Percentiles rank a stretch among this genome's conserved stretches.
Evolutionary conservation across 164 flowering plant genomes (phyloP).

Genomic region (Chimonanthus salicifolius): DNA sequence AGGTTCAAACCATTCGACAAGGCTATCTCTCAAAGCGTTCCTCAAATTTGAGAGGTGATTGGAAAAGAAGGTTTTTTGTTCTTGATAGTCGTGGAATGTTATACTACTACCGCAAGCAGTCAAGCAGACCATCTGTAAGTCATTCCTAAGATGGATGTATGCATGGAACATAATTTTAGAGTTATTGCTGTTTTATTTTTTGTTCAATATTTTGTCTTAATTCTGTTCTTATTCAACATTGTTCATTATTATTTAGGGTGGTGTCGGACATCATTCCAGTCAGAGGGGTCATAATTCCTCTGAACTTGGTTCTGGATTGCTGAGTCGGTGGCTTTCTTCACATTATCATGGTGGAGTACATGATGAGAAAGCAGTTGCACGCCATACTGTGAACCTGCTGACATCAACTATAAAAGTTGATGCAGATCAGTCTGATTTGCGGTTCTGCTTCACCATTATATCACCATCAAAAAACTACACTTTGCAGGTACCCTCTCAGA

Average conservation of each 20-base stretch:
- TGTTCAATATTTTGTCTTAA: neutral
- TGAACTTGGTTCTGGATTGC: conserved; percentile 78
- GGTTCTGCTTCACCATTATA: conserved; percentile 95
- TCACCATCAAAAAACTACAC: conserved; percentile 95
- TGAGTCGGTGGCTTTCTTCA: conserved; percentile 95
- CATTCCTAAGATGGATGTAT: conserved; percentile 1
- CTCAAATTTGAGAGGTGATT: conserved; percentile 89
- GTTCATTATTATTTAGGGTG: conserved; percentile 35
- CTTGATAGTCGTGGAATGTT: conserved; percentile 96
- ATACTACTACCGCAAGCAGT: conserved; percentile 87
- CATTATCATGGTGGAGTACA: conserved; percentile 88
- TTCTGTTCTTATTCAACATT: conserved; percentile 3
- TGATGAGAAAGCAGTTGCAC: conserved; percentile 95
- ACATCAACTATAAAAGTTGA: conserved; percentile 97
- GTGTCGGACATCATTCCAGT: conserved; percentile 47
- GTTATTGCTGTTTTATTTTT: neutral
- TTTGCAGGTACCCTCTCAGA: conserved; percentile 60
- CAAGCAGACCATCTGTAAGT: conserved; percentile 66
- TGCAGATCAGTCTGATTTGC: conserved; percentile 92
- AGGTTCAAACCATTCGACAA: conserved; percentile 97
- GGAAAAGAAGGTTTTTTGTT: conserved; percentile 95
- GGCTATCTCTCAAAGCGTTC: conserved; percentile 96
- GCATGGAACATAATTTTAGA: neutral
- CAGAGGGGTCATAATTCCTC: conserved; percentile 50
- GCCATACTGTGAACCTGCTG: conserved; percentile 89